These are phyloP conservation scores for Lavandula angustifolia DNA, from an alignment of 257 asterid genomes.

Conservation along the genomic window DNA sequence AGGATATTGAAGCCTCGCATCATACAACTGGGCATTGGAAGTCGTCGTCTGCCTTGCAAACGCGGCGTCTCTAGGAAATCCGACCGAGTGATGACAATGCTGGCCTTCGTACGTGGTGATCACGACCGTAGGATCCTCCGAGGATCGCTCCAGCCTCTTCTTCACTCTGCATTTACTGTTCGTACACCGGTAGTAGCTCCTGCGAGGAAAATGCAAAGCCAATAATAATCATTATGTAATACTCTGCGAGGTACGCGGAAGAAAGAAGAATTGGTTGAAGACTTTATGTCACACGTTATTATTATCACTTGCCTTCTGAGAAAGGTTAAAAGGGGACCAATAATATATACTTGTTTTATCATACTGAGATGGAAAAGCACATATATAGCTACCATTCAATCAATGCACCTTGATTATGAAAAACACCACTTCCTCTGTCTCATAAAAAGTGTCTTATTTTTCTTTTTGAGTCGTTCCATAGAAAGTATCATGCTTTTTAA, in stretches of 20 bases:
- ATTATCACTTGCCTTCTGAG: too few relatives aligned
- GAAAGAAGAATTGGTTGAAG: too few relatives aligned
- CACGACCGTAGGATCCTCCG: slow-evolving; percentile 65
- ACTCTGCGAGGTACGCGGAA: too few relatives aligned
- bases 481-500: too few relatives aligned
- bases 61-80: slow-evolving; percentile 53
- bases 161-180: slow-evolving; percentile 80
- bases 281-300: too few relatives aligned
- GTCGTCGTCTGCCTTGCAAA: too few relatives aligned
- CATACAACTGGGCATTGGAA: too few relatives aligned
- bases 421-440: too few relatives aligned
- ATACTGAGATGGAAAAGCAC: background rate
- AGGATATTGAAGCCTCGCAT: slow-evolving; percentile 40
- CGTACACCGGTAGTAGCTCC: slow-evolving; percentile 94
- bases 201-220: background rate
- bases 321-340: background rate
- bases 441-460: too few relatives aligned
- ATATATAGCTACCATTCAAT: background rate
- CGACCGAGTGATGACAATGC: slow-evolving; percentile 68
- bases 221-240: too few relatives aligned
- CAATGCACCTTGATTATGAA: background rate
- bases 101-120: slow-evolving; percentile 93
- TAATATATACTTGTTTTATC: background rate
- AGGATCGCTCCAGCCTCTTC: slow-evolving; percentile 80
- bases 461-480: too few relatives aligned